Percentiles rank a stretch among this genome's conserved stretches.
Conservation (phyloP, 768 basidiomycete species). For the Amanita brunnescens region DNA sequence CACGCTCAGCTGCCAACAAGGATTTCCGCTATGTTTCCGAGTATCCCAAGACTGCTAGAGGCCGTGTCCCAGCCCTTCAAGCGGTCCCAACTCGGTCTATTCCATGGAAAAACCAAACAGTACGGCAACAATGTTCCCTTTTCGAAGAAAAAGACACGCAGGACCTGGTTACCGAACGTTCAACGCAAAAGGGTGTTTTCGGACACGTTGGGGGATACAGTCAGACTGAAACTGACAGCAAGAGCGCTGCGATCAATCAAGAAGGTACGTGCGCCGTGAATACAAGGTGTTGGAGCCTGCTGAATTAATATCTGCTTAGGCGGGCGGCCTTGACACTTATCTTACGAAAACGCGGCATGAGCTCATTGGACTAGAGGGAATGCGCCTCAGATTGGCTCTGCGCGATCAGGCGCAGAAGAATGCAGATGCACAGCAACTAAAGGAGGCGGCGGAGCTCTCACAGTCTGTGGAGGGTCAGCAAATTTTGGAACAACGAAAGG, state of each 20-base stretch:
- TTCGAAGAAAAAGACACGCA: slow-evolving; percentile 80
- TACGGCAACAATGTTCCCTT: slow-evolving; percentile 87
- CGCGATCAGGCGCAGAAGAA: slow-evolving; percentile 12
- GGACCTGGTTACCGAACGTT: slow-evolving; percentile 84
- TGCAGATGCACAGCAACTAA: neutral
- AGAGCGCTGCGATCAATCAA: slow-evolving; percentile 74
- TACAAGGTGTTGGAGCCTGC: no score
- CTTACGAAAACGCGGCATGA: slow-evolving; percentile 38
- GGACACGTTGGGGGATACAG: slow-evolving; percentile 45
- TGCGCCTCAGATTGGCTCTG: slow-evolving; percentile 27
- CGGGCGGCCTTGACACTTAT: slow-evolving; percentile 68
- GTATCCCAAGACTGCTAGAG: slow-evolving; percentile 22
- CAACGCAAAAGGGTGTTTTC: slow-evolving; percentile 70
- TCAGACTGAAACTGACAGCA: slow-evolving; percentile 67
- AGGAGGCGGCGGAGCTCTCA: slow-evolving; percentile 1
- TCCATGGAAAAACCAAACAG: slow-evolving; percentile 72
- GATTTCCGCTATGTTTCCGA: slow-evolving; percentile 16
- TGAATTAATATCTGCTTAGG: slow-evolving; percentile 23
- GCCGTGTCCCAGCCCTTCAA: slow-evolving; percentile 66
- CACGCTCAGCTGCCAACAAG: neutral
- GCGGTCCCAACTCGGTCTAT: slow-evolving; percentile 71
- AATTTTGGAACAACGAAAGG: slow-evolving; percentile 7
- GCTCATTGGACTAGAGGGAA: slow-evolving; percentile 30
- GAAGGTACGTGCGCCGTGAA: slow-evolving; percentile 43
- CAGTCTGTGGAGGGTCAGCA: neutral